Conservation (phyloP, 805 yeast genomes). For the Teunomyces cretensis region DNA sequence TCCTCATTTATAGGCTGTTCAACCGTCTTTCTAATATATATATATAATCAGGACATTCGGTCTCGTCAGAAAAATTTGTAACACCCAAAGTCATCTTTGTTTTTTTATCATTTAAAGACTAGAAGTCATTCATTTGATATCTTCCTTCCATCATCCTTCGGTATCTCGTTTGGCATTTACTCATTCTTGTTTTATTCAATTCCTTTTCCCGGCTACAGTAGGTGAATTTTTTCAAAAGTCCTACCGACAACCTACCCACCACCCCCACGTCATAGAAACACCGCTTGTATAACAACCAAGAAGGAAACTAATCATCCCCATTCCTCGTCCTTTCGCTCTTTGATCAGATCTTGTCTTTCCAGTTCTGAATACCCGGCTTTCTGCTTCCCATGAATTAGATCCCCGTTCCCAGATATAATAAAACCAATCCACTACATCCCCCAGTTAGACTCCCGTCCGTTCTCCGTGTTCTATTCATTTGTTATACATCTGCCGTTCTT, state of each 20-base stretch:
- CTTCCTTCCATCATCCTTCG: background rate
- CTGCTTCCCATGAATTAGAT: slow-evolving; percentile 1
- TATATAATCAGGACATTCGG: slow-evolving; percentile 5
- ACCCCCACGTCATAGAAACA: too few species aligned
- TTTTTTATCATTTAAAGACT: background rate
- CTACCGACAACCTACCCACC: too few species aligned
- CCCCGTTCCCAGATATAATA: too few species aligned
- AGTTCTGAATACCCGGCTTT: background rate
- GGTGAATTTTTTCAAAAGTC: too few species aligned
- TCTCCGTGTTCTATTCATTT: background rate
- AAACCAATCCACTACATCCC: background rate
- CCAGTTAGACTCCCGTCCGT: background rate
- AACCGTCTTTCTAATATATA: slow-evolving; percentile 1
- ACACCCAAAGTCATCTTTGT: background rate
- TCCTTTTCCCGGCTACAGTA: background rate
- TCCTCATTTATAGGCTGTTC: slow-evolving; percentile 1
- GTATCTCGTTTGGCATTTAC: background rate
- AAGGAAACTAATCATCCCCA: background rate
- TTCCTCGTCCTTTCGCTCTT: background rate
- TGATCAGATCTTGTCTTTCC: background rate
- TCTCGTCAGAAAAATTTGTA: background rate
- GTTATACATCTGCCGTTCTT: slow-evolving; percentile 2
- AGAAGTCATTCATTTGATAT: slow-evolving; percentile 2
- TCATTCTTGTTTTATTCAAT: background rate
- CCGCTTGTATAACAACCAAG: too few species aligned